Percentiles rank a stretch among this genome's conserved stretches.
Conservation (phyloP, 2,329 filamentous ascomycete species). For the Domatiomyces globalis region DNA sequence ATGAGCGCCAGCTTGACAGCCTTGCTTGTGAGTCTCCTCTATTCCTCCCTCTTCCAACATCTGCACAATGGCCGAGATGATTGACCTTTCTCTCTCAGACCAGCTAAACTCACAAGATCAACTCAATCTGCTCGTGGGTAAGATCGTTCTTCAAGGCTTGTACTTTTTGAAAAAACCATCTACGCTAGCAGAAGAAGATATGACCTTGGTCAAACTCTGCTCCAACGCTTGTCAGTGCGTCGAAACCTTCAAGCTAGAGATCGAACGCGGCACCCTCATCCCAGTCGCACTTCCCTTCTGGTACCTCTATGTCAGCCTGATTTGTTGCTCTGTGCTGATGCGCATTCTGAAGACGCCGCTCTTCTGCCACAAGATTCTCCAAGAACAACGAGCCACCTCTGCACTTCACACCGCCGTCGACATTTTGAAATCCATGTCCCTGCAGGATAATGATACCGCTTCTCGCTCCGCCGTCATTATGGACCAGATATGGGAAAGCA, state of each 20-base stretch:
- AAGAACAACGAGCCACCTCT: slow-evolving; percentile 23
- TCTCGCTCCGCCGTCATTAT: slow-evolving; percentile 23
- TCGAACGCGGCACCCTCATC: neutral
- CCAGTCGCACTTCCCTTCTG: slow-evolving; percentile 4
- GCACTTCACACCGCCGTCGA: slow-evolving; percentile 27
- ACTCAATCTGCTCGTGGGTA: slow-evolving; percentile 7
- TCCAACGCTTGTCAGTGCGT: slow-evolving; percentile 8
- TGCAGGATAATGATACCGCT: slow-evolving; percentile 24
- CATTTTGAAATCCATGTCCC: slow-evolving; percentile 26
- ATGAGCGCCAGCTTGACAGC: slow-evolving; percentile 25
- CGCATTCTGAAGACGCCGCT: slow-evolving; percentile 27
- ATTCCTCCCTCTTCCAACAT: slow-evolving; percentile 15
- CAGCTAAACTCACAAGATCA: neutral
- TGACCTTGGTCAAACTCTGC: slow-evolving; percentile 9
- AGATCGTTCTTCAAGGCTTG: slow-evolving; percentile 6
- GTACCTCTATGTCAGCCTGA: slow-evolving; percentile 21
- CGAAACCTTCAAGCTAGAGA: slow-evolving; percentile 7
- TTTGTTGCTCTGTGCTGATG: slow-evolving; percentile 23
- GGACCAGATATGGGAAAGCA: slow-evolving; percentile 29
- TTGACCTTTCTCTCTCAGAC: neutral
- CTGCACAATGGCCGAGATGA: neutral
- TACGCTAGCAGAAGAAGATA: slow-evolving; percentile 9
- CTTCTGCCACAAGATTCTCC: slow-evolving; percentile 18
- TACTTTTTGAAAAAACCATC: slow-evolving; percentile 8
- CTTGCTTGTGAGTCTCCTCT: slow-evolving; percentile 23